Evolutionary conservation across 768 basidiomycete species (phyloP), one percentile per base, ranked within the genome.

Genomic region (Agaricus sinodeliciosus): DNA sequence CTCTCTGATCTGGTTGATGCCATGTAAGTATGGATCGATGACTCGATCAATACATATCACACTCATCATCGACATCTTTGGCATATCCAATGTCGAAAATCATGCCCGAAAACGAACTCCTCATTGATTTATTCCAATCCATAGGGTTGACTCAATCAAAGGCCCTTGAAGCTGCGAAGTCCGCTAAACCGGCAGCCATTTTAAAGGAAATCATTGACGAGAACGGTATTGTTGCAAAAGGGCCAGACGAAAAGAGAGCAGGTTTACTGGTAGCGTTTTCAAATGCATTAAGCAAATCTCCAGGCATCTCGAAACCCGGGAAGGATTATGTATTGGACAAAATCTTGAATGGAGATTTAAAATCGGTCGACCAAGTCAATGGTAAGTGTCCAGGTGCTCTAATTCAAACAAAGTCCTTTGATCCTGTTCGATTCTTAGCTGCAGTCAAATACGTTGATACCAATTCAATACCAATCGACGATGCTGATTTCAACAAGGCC

Each of bases 111-210:
- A 46, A 46, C 44, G 51, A 52, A 9, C 25, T 35, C 16, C 43
- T 75, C 22, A 63, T 77, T 15, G 35, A 67, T 16, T 72, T 87
- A 35, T 93, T 94, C 74, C 79, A 83, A 64, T 78, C 83, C 35
- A 84, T 93, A 52, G 90, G 90, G 22, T 72, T 96, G 41, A 73
- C 84, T 39, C 76, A 81, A 55, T 70, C 85, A 48, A 90, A 92
- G 65, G 89, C 94, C 1, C 76, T 78, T 9, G 92, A 96, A 61
- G 87, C 89, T 4, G 81, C 84, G 34, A 90, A 92, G 65, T 87
- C 78, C 55, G 72, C 85, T 3, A 95, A 91, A 72, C 81, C 80
- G 62, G 87, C 90, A 4, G 65, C 76, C 3, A 71, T 84, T 16
- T 75, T 94, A 52, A 82, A 80, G 60, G 78, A 78, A 19, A 77